These are phyloP conservation scores for Lasiodiplodia citricola DNA, from an alignment of 2,329 filamentous ascomycete genomes.

Conservation along the genomic window DNA sequence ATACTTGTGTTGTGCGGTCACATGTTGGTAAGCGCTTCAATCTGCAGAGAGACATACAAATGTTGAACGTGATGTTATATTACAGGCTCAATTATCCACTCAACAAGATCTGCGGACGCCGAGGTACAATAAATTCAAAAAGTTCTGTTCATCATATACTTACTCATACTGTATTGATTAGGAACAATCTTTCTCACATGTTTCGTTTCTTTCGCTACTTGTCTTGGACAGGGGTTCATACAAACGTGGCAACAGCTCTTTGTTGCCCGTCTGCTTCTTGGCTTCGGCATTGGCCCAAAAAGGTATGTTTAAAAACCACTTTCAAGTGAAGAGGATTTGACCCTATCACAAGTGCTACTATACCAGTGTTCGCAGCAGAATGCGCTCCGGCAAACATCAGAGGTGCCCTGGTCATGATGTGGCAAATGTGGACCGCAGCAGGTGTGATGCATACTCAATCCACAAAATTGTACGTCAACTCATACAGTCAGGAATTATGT, in stretches of 20 bases:
- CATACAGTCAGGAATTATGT: conserved; percentile 43
- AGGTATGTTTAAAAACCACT: neutral
- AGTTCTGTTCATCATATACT: neutral
- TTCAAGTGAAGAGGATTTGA: neutral
- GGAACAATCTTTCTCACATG: conserved; percentile 81
- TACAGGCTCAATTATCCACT: conserved; percentile 70
- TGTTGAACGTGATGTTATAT: neutral
- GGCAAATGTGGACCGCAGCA: conserved; percentile 61
- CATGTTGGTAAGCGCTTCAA: conserved; percentile 61
- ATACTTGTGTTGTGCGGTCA: conserved; percentile 69
- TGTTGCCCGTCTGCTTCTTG: conserved; percentile 72
- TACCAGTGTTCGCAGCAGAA: conserved; percentile 79
- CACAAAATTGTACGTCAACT: neutral
- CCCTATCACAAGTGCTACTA: conserved; percentile 64
- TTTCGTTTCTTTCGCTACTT: conserved; percentile 66
- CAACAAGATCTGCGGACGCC: conserved; percentile 71
- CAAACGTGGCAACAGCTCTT: conserved; percentile 75
- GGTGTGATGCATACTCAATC: neutral
- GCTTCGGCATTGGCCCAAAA: conserved; percentile 77
- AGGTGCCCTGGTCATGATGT: conserved; percentile 82
- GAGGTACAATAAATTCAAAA: conserved; percentile 34
- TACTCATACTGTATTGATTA: neutral
- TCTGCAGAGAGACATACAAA: neutral
- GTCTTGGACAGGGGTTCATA: conserved; percentile 68
- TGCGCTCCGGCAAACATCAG: conserved; percentile 71